phyloP scores from a whole-genome alignment of 1,284 basidiomycete genomes.

The Rhodotorula sp. region DNA sequence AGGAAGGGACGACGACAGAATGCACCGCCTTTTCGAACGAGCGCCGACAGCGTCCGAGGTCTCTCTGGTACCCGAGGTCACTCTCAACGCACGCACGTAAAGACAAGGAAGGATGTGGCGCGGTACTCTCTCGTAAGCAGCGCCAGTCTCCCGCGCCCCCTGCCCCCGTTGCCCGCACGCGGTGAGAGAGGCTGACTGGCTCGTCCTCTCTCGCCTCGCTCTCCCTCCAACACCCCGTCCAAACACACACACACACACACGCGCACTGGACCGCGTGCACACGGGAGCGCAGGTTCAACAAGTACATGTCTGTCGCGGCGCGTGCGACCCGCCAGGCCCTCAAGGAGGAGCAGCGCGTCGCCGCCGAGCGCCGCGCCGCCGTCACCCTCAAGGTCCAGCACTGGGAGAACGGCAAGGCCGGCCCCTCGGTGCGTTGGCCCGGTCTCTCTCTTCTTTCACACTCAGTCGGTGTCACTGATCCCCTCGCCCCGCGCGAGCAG shows the following conservation, averaged over 20 bases:
- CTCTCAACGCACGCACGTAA: background rate
- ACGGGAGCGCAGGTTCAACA: constrained; percentile 50
- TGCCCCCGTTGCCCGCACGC: background rate
- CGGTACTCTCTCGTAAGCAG: background rate
- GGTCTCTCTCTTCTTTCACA: background rate
- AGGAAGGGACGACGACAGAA: background rate
- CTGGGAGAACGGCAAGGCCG: constrained; percentile 49
- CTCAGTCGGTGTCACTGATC: too few species aligned
- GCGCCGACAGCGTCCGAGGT: background rate
- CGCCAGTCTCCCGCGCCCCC: fast-evolving
- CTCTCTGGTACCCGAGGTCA: background rate
- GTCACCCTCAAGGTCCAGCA: constrained; percentile 51
- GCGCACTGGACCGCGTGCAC: background rate
- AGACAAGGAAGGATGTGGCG: background rate
- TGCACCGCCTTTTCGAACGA: background rate
- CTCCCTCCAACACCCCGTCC: background rate
- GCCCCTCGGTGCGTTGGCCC: constrained; percentile 11
- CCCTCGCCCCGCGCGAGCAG: constrained; percentile 10
- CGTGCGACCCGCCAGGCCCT: constrained; percentile 51
- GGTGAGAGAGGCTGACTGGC: background rate
- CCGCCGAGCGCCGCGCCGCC: constrained; percentile 49
- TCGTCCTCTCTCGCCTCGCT: background rate
- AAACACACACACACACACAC: background rate
- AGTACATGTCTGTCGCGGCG: constrained; percentile 51
- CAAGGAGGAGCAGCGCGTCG: constrained; percentile 51